These are phyloP conservation scores for Fusarium austroafricanum DNA, from an alignment of 2,329 filamentous ascomycete species.

Conservation along the genomic window DNA sequence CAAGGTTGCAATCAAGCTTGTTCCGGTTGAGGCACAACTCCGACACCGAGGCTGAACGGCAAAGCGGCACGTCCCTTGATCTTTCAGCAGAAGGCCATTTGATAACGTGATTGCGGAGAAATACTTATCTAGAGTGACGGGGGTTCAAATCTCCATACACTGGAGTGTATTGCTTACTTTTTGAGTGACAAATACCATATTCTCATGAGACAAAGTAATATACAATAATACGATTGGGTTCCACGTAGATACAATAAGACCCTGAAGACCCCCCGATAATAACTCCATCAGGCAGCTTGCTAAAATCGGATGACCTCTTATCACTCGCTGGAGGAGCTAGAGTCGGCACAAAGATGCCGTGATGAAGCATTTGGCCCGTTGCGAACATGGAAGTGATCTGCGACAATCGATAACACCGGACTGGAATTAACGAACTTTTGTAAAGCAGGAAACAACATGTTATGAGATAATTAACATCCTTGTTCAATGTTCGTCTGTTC, in stretches of 20 bases:
- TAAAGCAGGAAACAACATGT: neutral
- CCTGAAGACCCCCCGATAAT: neutral
- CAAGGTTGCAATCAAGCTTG: slow-evolving; percentile 3
- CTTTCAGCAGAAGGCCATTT: neutral
- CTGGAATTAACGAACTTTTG: slow-evolving; percentile 1
- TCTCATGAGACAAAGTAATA: fast-evolving
- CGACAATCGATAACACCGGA: neutral
- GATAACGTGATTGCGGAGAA: neutral
- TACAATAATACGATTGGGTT: neutral
- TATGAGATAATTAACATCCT: neutral
- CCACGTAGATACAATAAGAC: neutral
- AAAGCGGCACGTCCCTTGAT: neutral
- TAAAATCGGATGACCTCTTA: neutral
- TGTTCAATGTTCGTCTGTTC: no score
- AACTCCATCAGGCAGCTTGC: neutral
- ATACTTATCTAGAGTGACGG: neutral
- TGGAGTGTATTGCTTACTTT: neutral
- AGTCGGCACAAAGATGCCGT: slow-evolving; percentile 16
- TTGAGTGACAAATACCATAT: fast-evolving
- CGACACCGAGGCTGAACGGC: neutral
- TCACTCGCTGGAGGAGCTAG: neutral
- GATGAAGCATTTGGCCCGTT: neutral
- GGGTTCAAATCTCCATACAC: neutral
- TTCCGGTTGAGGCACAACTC: neutral
- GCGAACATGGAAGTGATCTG: slow-evolving; percentile 7